Conservation (phyloP, 768 basidiomycete genomes). For the Tricholoma furcatifolium region DNA sequence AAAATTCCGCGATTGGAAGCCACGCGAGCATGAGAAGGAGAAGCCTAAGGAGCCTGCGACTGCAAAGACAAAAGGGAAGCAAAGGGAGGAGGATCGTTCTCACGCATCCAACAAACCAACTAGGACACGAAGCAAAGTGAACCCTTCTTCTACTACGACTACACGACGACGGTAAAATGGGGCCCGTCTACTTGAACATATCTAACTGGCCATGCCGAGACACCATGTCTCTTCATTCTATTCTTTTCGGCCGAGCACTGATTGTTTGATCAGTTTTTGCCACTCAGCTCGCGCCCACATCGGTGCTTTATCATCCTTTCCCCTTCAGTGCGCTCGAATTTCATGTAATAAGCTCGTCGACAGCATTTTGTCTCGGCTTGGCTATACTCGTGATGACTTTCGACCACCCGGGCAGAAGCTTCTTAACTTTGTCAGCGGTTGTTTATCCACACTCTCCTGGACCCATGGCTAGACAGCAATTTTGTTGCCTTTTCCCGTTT, state of each 20-base stretch:
- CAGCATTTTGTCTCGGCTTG: too few relatives aligned
- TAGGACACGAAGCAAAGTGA: constrained; percentile 16
- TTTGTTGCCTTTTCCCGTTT: too few relatives aligned
- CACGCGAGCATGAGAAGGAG: constrained; percentile 34
- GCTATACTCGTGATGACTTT: too few relatives aligned
- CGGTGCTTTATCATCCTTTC: too few relatives aligned
- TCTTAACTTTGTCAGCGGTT: too few relatives aligned
- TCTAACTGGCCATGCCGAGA: neutral
- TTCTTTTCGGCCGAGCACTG: neutral
- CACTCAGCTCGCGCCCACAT: too few relatives aligned
- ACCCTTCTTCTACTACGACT: constrained; percentile 11
- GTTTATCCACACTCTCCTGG: neutral
- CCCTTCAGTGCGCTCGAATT: too few relatives aligned
- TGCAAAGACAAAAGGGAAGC: constrained; percentile 28
- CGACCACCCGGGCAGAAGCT: too few relatives aligned
- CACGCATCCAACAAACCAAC: constrained; percentile 19
- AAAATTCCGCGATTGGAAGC: constrained; percentile 70
- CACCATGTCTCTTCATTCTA: neutral
- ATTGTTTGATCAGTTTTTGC: too few relatives aligned
- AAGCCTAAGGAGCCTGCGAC: constrained; percentile 27
- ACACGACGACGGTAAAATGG: constrained; percentile 15
- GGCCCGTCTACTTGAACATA: neutral
- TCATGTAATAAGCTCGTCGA: too few relatives aligned
- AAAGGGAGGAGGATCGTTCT: constrained; percentile 32
- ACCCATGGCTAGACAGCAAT: neutral